These are phyloP conservation scores for Ophiostoma australiae DNA, from an alignment of 2,329 filamentous ascomycete genomes.

Conservation along the genomic window DNA sequence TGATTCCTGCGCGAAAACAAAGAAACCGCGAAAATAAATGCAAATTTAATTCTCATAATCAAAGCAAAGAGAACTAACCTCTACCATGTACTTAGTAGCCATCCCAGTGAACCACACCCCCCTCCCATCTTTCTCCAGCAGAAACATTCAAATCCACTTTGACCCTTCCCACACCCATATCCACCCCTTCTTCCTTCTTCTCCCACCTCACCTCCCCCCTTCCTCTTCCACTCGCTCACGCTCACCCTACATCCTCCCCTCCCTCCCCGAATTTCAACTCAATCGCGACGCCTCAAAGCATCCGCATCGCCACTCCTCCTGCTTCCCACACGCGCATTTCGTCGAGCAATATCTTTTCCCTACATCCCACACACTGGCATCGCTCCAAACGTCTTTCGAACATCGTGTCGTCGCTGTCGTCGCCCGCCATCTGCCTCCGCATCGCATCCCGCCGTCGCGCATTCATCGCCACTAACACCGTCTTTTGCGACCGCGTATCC, in stretches of 20 bases:
- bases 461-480: conserved; percentile 5
- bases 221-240: conserved; percentile 9
- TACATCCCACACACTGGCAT: background rate
- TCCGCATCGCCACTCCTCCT: background rate
- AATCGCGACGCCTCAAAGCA: conserved; percentile 6
- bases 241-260: conserved; percentile 14
- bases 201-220: conserved; percentile 8
- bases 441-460: conserved; percentile 9
- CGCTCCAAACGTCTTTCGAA: background rate
- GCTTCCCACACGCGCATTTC: background rate
- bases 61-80: conserved; percentile 1
- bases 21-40: conserved; percentile 12
- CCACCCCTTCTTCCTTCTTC: conserved; percentile 13
- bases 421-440: background rate
- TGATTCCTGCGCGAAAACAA: conserved; percentile 10
- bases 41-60: conserved; percentile 13
- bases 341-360: background rate
- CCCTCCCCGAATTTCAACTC: conserved; percentile 10
- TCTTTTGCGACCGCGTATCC: conserved; percentile 5
- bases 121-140: conserved; percentile 10
- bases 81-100: background rate
- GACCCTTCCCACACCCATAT: conserved; percentile 6
- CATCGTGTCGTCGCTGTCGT: no score
- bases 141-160: conserved; percentile 12
- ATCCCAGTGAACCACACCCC: conserved; percentile 11